These are phyloP conservation scores for Erigeron canadensis DNA, from an alignment of 129 eudicot genomes.

Conservation along the genomic window DNA sequence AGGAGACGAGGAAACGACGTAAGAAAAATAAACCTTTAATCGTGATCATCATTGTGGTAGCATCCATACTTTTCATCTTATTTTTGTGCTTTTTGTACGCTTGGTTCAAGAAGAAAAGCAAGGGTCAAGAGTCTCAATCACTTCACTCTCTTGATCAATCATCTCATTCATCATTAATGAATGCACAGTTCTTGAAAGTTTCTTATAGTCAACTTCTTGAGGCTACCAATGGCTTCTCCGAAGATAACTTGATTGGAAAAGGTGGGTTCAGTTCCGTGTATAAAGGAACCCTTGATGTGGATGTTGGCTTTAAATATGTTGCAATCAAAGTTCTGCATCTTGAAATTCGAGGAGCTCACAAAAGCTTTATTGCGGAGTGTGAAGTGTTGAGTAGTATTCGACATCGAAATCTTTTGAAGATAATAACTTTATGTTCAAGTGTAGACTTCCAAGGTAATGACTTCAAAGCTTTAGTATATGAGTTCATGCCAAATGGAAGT, in stretches of 20 bases:
- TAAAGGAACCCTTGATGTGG: neutral
- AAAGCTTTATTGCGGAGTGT: conserved; percentile 3
- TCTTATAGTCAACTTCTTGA: neutral
- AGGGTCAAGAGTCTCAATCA: neutral
- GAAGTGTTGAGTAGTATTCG: conserved; percentile 1
- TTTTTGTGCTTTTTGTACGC: neutral
- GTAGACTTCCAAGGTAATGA: neutral
- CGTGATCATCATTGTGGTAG: neutral
- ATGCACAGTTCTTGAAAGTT: neutral
- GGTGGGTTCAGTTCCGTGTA: neutral
- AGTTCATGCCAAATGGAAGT: neutral
- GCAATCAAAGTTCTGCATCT: conserved; percentile 1
- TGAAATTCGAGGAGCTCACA: neutral
- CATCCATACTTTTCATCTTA: neutral
- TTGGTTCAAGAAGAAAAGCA: neutral
- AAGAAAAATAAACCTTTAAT: neutral
- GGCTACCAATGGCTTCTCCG: neutral
- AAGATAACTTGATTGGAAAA: neutral
- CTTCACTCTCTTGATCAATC: neutral
- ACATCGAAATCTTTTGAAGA: conserved; percentile 1
- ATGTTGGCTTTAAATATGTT: neutral
- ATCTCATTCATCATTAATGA: neutral
- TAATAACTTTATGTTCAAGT: neutral
- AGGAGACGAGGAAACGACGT: neutral
- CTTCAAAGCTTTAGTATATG: neutral